phyloP scores from a whole-genome alignment of 306 rosid species.

The Prunus campanulata region DNA sequence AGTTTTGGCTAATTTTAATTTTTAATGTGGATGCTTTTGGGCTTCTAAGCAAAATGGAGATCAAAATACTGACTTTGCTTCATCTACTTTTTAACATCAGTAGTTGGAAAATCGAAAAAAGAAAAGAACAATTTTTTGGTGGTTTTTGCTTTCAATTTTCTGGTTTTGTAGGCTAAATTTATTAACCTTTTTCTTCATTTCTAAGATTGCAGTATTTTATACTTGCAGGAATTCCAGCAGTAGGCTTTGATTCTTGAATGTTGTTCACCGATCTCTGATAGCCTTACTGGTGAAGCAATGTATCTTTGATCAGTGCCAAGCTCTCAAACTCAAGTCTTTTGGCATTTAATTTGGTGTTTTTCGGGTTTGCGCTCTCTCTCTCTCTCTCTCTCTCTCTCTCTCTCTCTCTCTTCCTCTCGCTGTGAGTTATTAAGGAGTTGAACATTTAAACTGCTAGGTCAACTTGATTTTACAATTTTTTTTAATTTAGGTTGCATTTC shows the following conservation, averaged over 20 bases:
- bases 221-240: constrained; percentile 18
- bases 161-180: not conserved
- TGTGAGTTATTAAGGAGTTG: not conserved
- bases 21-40: not conserved
- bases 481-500: not conserved
- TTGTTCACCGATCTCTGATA: constrained; percentile 29
- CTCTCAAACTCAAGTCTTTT: constrained; percentile 18
- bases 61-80: not conserved
- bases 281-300: constrained; percentile 23
- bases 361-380: constrained; percentile 18
- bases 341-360: constrained; percentile 22
- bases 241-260: constrained; percentile 35
- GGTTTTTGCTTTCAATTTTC: constrained; percentile 4
- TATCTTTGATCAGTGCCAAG: constrained; percentile 18
- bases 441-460: not conserved
- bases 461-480: not conserved
- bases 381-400: not conserved
- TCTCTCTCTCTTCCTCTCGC: too few species aligned
- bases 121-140: not conserved
- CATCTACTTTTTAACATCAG: not conserved
- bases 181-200: not conserved
- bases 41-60: not conserved
- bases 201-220: constrained; percentile 17
- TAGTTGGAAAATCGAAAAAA: not conserved
- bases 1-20: not conserved